phyloP scores from a whole-genome alignment of 345 rosid genomes.

The Draba incana region DNA sequence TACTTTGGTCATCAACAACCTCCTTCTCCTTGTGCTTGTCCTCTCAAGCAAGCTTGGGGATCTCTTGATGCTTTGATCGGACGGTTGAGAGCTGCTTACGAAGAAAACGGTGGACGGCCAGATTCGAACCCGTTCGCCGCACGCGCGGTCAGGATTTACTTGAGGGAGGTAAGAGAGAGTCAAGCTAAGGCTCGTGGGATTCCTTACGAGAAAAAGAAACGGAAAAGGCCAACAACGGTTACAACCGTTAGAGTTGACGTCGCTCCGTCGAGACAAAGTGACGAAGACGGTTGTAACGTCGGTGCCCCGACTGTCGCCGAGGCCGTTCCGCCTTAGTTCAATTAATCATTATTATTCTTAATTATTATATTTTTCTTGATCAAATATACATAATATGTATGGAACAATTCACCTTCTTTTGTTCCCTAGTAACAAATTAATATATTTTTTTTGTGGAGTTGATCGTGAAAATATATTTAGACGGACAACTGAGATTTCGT shows the following conservation, averaged over 20 bases:
- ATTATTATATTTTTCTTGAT: neutral
- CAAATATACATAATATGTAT: constrained; percentile 14
- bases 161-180: constrained; percentile 65
- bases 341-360: neutral
- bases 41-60: constrained; percentile 78
- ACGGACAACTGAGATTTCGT: neutral
- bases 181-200: constrained; percentile 81
- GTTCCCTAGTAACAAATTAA: constrained; percentile 4
- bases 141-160: constrained; percentile 67
- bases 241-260: constrained; percentile 39
- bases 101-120: constrained; percentile 66
- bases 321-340: constrained; percentile 30
- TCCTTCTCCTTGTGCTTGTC: constrained; percentile 67
- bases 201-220: constrained; percentile 74
- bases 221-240: constrained; percentile 51
- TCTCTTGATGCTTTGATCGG: constrained; percentile 81
- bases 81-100: constrained; percentile 75
- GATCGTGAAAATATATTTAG: constrained; percentile 17
- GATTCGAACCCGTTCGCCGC: constrained; percentile 74
- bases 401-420: constrained; percentile 24
- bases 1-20: constrained; percentile 66
- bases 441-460: neutral
- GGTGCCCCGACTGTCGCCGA: constrained; percentile 30
- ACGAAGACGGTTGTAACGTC: constrained; percentile 27
- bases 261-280: constrained; percentile 31